Conservation (phyloP, 2,329 filamentous ascomycete species). For the Nothophoma quercina region DNA sequence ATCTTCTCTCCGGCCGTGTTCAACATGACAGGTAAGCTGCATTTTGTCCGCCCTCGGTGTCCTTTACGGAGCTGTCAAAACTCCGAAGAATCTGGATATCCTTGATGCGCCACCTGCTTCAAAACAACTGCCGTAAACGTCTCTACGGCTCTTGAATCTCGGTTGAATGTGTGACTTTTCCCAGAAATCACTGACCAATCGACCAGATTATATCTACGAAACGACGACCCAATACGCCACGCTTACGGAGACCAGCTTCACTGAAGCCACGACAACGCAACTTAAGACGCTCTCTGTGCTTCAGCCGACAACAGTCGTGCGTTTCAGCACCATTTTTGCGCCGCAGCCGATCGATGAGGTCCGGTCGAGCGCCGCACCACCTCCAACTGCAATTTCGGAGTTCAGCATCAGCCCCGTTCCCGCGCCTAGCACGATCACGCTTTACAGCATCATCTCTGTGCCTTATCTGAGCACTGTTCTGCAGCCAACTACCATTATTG, state of each 20-base stretch:
- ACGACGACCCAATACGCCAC: background rate
- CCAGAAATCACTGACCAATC: no score
- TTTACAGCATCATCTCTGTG: background rate
- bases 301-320: background rate
- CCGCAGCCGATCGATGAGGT: background rate
- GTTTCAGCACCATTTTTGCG: background rate
- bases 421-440: background rate
- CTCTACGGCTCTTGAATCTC: no score
- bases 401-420: background rate
- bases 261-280: background rate
- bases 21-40: background rate
- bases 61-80: no score
- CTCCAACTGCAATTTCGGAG: background rate
- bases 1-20: background rate
- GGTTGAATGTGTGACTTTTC: no score
- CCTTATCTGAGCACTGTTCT: background rate
- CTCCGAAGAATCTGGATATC: no score
- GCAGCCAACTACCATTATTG: background rate
- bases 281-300: background rate
- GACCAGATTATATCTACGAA: background rate
- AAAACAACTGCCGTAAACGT: no score
- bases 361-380: background rate
- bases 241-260: background rate
- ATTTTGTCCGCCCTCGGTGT: no score
- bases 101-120: no score